Evolutionary conservation across 208 protist genomes (phyloP).

Genomic region (Zelonia costaricensis): DNA sequence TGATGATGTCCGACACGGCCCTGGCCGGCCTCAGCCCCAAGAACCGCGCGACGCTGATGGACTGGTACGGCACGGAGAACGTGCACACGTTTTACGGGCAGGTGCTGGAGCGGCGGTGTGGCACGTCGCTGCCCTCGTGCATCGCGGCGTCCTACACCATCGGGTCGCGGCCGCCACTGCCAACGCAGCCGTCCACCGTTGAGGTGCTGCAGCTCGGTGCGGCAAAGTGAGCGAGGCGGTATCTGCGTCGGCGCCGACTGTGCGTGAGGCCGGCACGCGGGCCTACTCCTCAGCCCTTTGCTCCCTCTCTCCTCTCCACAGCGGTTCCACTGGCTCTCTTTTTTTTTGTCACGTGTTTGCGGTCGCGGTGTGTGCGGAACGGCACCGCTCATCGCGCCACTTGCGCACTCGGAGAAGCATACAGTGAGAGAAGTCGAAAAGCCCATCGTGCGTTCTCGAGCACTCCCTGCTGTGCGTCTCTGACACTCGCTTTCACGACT

Average conservation of each 20-base stretch:
- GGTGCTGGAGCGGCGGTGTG: slow-evolving; percentile 59
- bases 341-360: too few relatives aligned
- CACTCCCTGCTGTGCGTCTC: too few relatives aligned
- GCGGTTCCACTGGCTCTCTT: too few relatives aligned
- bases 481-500: too few relatives aligned
- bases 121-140: slow-evolving; percentile 51
- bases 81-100: slow-evolving; percentile 64
- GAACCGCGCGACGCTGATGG: slow-evolving; percentile 34
- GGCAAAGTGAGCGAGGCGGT: slow-evolving; percentile 4
- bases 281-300: not conserved
- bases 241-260: not conserved
- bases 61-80: slow-evolving; percentile 67
- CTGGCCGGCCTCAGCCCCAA: slow-evolving; percentile 28
- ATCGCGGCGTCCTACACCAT: slow-evolving; percentile 52
- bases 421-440: too few relatives aligned
- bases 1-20: slow-evolving; percentile 63
- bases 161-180: slow-evolving; percentile 35
- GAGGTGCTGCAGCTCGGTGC: slow-evolving; percentile 31
- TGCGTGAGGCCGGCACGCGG: not conserved
- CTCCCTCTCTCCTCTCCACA: too few relatives aligned
- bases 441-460: too few relatives aligned
- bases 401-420: too few relatives aligned
- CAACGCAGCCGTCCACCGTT: slow-evolving; percentile 28
- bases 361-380: too few relatives aligned
- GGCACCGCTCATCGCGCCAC: too few relatives aligned